phyloP scores from a whole-genome alignment of 2,329 filamentous ascomycete species.

The Mariannaea elegans region DNA sequence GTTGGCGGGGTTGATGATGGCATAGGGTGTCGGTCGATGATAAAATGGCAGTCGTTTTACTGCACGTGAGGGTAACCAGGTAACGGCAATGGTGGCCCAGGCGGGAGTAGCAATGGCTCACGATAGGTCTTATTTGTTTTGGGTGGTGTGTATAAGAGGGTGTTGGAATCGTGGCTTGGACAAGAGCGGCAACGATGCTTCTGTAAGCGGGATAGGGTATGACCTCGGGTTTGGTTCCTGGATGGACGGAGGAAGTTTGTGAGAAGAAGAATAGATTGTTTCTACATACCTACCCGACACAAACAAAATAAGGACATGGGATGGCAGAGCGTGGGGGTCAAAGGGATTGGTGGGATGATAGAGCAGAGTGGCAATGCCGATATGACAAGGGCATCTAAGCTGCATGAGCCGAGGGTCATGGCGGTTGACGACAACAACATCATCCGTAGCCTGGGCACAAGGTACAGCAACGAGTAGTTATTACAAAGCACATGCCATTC shows the following conservation, averaged over 20 bases:
- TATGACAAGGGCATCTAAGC: conserved; percentile 10
- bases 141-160: background rate
- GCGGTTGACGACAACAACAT: background rate
- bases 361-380: conserved; percentile 7
- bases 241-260: background rate
- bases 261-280: background rate
- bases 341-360: background rate
- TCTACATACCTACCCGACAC: background rate
- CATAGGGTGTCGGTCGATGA: conserved; percentile 21
- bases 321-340: background rate
- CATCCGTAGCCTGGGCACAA: background rate
- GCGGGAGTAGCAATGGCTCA: background rate
- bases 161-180: background rate
- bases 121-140: background rate
- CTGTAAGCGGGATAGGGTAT: background rate
- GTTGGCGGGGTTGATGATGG: conserved; percentile 52
- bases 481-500: conserved; percentile 3
- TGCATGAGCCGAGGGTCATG: conserved; percentile 17
- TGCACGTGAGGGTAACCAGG: background rate
- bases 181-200: background rate
- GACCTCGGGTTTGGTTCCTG: background rate
- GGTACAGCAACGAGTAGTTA: background rate
- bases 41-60: background rate
- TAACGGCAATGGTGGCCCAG: background rate
- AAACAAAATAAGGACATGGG: background rate